Percentiles rank a stretch among this genome's conserved stretches.
Conservation (phyloP, 495 filamentous ascomycete species). For the Platismatia glauca region DNA sequence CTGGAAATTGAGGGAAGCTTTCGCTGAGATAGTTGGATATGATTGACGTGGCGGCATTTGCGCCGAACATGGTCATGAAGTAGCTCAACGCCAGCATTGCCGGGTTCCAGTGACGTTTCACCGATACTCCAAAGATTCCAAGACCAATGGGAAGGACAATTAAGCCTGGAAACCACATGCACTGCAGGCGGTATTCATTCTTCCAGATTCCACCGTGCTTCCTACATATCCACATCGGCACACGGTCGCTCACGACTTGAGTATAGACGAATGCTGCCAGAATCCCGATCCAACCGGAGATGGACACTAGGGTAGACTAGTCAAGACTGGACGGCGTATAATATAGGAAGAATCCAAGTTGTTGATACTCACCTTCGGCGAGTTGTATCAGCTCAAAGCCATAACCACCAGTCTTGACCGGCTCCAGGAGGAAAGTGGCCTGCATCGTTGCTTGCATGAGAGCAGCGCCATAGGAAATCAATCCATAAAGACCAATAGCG, state of each 20-base stretch:
- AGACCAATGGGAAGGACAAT: constrained; percentile 40
- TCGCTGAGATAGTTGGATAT: constrained; percentile 42
- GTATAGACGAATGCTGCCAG: constrained; percentile 36
- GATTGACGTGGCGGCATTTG: constrained; percentile 12
- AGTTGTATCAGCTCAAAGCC: constrained; percentile 32
- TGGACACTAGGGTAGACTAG: background rate
- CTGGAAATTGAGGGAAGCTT: constrained; percentile 36
- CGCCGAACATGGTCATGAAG: constrained; percentile 35
- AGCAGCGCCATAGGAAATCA: too few species aligned
- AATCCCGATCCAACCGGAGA: constrained; percentile 42
- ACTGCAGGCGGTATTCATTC: constrained; percentile 31
- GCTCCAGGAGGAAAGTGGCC: constrained; percentile 26
- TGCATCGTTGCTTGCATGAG: too few species aligned
- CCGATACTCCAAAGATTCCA: constrained; percentile 40
- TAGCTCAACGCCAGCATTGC: constrained; percentile 38
- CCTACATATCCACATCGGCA: constrained; percentile 36
- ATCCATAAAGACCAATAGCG: too few species aligned
- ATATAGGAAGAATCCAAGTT: too few species aligned
- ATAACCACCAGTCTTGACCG: constrained; percentile 31
- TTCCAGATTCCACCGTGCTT: constrained; percentile 39
- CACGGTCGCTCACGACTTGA: constrained; percentile 37
- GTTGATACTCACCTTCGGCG: constrained; percentile 34
- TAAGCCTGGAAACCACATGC: constrained; percentile 10
- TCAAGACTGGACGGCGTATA: too few species aligned
- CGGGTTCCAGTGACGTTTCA: constrained; percentile 43